Evolutionary conservation across 1,139 yeast genomes (phyloP), one percentile per base, ranked within the genome.

Genomic region (Taphrina confusa): DNA sequence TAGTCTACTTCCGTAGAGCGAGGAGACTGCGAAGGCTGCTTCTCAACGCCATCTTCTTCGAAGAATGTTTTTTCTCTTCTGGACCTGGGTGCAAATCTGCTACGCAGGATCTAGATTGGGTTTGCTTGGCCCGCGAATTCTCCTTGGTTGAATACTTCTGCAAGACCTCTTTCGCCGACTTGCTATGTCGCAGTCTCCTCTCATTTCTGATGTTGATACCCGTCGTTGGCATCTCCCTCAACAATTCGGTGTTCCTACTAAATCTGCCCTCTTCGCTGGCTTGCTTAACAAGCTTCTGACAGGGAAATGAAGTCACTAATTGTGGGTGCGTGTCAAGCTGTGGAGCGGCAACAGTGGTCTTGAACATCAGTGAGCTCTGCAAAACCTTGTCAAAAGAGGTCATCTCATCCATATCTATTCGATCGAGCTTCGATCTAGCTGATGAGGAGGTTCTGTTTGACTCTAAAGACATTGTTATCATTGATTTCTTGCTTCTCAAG

Each of bases 311-410:
- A 2, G 25, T 37, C 25, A 37, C 25, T 5, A 37, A 6, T 1
- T 23, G 31, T 18, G 30, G 31, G n/a, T 42, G 16, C 6, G 47
- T 42, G 31, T 23, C 47, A 8, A 42, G 16, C 2, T 1, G 9
- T 5, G 20, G 9, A 5, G 22, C 47, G 31, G 47, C 47, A 8
- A 23, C 25, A 2, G 47, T 23, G 1, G 50, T 18, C 50, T 45
- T 45, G 37, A 27, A 45, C 5, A 6, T 27, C 30, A 18, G 34
- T 6, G 52, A 18, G n/a, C 22, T n/a, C 23, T 31, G 36, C 14
- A 54, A 27, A 28, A 54, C 16, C 4, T 28, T 14, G 27, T 54
- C 58, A 18, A 54, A 54, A 1, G 58, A 54, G 9, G 58, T 54
- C 16, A 54, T 20, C 27, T 54, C 50, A 1, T 34, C 31, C 22